Evolutionary conservation across 257 asterid genomes (phyloP).

Genomic region (Dorcoceras hygrometricum): DNA sequence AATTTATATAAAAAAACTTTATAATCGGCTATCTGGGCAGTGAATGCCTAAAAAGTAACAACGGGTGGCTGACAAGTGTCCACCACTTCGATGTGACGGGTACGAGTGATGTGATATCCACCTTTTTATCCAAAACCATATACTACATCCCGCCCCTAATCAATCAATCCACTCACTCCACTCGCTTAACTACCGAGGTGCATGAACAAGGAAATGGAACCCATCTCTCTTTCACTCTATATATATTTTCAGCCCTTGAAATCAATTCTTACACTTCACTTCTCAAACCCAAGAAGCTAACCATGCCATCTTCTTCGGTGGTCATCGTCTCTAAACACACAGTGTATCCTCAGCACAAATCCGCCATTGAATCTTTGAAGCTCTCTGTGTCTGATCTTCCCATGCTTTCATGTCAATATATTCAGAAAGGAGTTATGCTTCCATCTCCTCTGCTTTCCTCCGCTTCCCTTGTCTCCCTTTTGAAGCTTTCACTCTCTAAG

Average conservation of each 20-base stretch:
- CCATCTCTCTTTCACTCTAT: slow-evolving; percentile 3
- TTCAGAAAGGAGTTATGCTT: slow-evolving; percentile 82
- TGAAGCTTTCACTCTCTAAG: slow-evolving; percentile 63
- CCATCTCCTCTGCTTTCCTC: slow-evolving; percentile 47
- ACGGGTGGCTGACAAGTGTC: slow-evolving; percentile 27
- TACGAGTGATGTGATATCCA: background rate
- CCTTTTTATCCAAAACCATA: slow-evolving; percentile 2
- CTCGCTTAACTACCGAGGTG: slow-evolving; percentile 31
- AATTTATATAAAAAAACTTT: too few species aligned
- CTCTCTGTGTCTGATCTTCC: slow-evolving; percentile 98
- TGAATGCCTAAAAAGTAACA: background rate
- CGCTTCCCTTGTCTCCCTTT: slow-evolving; percentile 47
- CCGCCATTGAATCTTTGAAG: slow-evolving; percentile 44
- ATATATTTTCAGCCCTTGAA: slow-evolving; percentile 20
- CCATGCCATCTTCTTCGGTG: slow-evolving; percentile 72
- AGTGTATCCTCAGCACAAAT: slow-evolving; percentile 49
- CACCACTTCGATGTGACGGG: background rate
- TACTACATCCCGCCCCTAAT: too few species aligned
- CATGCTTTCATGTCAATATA: slow-evolving; percentile 93
- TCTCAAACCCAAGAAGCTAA: background rate
- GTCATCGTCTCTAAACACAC: slow-evolving; percentile 60
- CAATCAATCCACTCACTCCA: slow-evolving; percentile 17
- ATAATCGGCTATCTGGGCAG: too few species aligned
- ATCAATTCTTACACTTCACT: background rate
- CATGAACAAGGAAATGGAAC: slow-evolving; percentile 29